Conservation (phyloP, 1,284 basidiomycete genomes). For the Pseudozyma pruni region DNA sequence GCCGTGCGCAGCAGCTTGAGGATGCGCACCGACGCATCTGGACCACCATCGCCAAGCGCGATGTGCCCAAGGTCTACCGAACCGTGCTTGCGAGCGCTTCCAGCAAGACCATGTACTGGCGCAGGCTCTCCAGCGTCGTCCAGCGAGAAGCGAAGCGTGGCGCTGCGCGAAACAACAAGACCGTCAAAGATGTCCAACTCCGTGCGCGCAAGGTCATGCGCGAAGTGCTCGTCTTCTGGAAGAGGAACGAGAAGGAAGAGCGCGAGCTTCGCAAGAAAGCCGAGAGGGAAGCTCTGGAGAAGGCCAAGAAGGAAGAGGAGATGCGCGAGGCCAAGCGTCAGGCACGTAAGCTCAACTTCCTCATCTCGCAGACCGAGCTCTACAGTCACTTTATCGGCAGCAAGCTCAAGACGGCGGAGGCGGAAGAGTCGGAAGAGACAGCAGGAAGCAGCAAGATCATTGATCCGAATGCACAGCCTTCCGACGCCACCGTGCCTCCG, state of each 20-base stretch:
- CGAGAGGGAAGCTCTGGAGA: constrained; percentile 74
- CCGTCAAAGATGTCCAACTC: constrained; percentile 85
- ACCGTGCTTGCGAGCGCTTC: constrained; percentile 62
- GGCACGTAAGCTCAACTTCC: constrained; percentile 95
- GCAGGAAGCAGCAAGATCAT: constrained; percentile 64
- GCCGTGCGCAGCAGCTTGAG: constrained; percentile 58
- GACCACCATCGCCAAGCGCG: constrained; percentile 65
- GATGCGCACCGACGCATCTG: constrained; percentile 66
- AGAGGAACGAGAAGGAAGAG: constrained; percentile 93
- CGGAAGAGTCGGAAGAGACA: constrained; percentile 79
- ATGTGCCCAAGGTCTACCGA: constrained; percentile 67
- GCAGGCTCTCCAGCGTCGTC: constrained; percentile 80
- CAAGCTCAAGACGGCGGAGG: constrained; percentile 94
- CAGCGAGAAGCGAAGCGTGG: constrained; percentile 84
- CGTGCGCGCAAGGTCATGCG: constrained; percentile 86
- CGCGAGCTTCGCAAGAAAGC: constrained; percentile 90
- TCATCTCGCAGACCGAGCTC: constrained; percentile 98
- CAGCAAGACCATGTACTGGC: constrained; percentile 73
- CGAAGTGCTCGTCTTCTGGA: constrained; percentile 92
- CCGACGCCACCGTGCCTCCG: constrained; percentile 69
- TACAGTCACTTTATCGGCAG: constrained; percentile 99
- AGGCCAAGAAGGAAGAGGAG: constrained; percentile 90
- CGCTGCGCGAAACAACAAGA: constrained; percentile 81
- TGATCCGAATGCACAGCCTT: constrained; percentile 43
- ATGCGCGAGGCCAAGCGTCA: constrained; percentile 93